A percentile compares a stretch with the other conserved stretches of the same genome.
Conservation (phyloP, 768 basidiomycete genomes). For the Tephrocybe sp. region DNA sequence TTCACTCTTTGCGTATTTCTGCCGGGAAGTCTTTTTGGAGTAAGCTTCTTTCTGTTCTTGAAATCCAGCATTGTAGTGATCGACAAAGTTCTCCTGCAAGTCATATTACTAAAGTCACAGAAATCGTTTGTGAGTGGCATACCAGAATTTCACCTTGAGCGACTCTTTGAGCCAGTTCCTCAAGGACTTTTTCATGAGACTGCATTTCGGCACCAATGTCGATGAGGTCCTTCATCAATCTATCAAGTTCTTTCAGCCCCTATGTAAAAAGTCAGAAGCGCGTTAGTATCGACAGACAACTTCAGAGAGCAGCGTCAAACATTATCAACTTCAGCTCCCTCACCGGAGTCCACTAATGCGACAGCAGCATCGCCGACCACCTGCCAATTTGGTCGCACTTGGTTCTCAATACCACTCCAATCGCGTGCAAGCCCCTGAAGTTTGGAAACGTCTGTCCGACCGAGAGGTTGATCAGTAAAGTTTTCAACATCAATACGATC, state of each 20-base stretch:
- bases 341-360: constrained; percentile 60
- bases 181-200: constrained; percentile 51
- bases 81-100: constrained; percentile 47
- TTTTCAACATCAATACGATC: constrained; percentile 57
- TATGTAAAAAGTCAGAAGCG: constrained; percentile 21
- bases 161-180: constrained; percentile 54
- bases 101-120: not conserved
- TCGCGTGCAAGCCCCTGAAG: constrained; percentile 58
- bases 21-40: constrained; percentile 60
- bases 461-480: constrained; percentile 67
- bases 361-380: constrained; percentile 52
- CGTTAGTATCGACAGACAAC: constrained; percentile 3
- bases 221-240: constrained; percentile 63
- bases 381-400: constrained; percentile 42
- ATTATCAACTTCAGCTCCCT: constrained; percentile 48
- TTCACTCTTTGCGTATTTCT: constrained; percentile 69
- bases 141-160: constrained; percentile 59
- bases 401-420: constrained; percentile 56
- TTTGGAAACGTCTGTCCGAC: constrained; percentile 46
- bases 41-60: constrained; percentile 44
- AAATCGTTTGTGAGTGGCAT: constrained; percentile 22
- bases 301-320: constrained; percentile 31
- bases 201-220: constrained; percentile 64
- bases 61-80: constrained; percentile 48
- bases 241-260: constrained; percentile 61